Base-by-base conservation (phyloP, 192 early-diverging fungal species). In the Rhizoclosmatium sp. region DNA sequence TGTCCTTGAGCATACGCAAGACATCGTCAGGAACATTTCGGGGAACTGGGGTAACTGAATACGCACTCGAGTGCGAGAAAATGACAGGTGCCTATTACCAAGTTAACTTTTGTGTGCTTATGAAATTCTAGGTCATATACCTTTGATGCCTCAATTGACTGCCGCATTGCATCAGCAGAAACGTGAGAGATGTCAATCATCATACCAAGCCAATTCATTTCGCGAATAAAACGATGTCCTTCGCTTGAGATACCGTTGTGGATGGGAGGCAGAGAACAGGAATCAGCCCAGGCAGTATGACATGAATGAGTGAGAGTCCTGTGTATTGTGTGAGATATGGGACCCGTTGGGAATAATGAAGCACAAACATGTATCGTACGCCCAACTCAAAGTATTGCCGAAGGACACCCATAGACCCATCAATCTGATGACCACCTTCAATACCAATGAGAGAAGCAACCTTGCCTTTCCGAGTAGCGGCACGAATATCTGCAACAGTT, bases 181-280 rank as follows among this genome's bases (percentile, higher is more conserved):
- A 92, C 91, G 73, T 92, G 91, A 64, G 80, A 86, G 48, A 92
- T 75, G 69, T 93, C 92, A 14, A 93, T 91, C 83, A 92, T 80
- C 92, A 93, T 91, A 16, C 92, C 92, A 41, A 93, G 60, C 70
- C 91, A 76, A 82, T 93, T 93, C 92, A 92, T 92, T 75, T 93
- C 92, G 12, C 59, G 47, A 41, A 92, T 77, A n/a, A 92, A 82
- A 40, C 72, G 65, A 21, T 81, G 69, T 1, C 92, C 92, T 75
- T 89, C 91, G 2, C 51, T 56, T 1, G 90, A 88, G 31, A 93
- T 80, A 0, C 92, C 91, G 62, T 72, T 66, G 54, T 85, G 85
- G 42, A 82, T 66, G 68, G 75, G 84, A 58, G 47, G 75, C 54
- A 70, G 80, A 2, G 81, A 69, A 65, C 85, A 87, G 10, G 86